Percentiles rank a stretch among this genome's conserved stretches.
phyloP scores from a whole-genome alignment of 805 yeast species.

The Naumovozyma castellii region DNA sequence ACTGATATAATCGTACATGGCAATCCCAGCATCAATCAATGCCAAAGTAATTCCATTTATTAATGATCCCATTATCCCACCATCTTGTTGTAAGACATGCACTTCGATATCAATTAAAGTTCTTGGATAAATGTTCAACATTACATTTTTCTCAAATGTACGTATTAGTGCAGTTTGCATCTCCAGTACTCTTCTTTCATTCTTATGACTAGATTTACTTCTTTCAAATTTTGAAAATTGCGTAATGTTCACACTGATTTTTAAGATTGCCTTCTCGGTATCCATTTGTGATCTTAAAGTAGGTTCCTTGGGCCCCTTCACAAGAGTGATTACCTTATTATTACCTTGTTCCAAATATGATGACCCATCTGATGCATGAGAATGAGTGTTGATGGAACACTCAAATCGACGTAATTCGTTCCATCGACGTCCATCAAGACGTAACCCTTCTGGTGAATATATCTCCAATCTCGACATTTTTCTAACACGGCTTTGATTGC shows the following conservation, averaged over 20 bases:
- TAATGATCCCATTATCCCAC: slow-evolving; percentile 72
- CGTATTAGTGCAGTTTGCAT: slow-evolving; percentile 56
- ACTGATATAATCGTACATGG: slow-evolving; percentile 84
- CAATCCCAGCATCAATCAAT: slow-evolving; percentile 87
- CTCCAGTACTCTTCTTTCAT: slow-evolving; percentile 64
- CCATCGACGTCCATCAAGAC: slow-evolving; percentile 92
- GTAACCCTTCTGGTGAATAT: slow-evolving; percentile 89
- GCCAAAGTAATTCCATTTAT: slow-evolving; percentile 84
- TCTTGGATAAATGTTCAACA: slow-evolving; percentile 68
- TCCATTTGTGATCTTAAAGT: slow-evolving; percentile 42
- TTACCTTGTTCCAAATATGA: slow-evolving; percentile 88
- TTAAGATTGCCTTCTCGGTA: slow-evolving; percentile 45
- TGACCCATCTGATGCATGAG: slow-evolving; percentile 83
- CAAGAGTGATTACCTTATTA: slow-evolving; percentile 75
- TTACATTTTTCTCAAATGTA: slow-evolving; percentile 65
- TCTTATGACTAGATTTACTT: slow-evolving; percentile 49
- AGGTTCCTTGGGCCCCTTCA: slow-evolving; percentile 89
- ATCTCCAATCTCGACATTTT: slow-evolving; percentile 69
- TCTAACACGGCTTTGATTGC: background rate
- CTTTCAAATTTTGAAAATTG: slow-evolving; percentile 75
- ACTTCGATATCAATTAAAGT: slow-evolving; percentile 68
- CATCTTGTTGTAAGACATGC: slow-evolving; percentile 81
- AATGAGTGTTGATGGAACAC: slow-evolving; percentile 80
- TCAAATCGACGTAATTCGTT: slow-evolving; percentile 79
- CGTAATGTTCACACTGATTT: slow-evolving; percentile 60